Conservation (phyloP, 2,329 filamentous ascomycete species). For the Aspergillus sp. region DNA sequence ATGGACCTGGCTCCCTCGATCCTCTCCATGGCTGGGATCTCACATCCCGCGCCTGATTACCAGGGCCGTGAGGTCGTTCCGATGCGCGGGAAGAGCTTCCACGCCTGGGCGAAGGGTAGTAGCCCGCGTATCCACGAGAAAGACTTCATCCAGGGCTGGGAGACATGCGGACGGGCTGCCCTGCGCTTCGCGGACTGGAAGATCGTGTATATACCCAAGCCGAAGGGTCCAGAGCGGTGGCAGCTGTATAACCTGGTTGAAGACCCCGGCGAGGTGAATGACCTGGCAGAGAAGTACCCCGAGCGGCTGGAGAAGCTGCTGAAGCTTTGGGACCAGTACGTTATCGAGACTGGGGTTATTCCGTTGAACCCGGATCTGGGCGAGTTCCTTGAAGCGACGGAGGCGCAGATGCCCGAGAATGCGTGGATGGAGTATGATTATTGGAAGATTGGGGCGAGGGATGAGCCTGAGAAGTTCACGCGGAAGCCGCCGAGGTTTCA, state of each 20-base stretch:
- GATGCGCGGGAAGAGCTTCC: constrained; percentile 54
- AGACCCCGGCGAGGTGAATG: constrained; percentile 54
- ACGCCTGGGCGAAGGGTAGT: constrained; percentile 38
- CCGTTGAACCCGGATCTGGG: constrained; percentile 60
- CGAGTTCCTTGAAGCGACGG: constrained; percentile 59
- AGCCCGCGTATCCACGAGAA: constrained; percentile 48
- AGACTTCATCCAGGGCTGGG: constrained; percentile 58
- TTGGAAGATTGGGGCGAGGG: constrained; percentile 56
- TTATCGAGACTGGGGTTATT: constrained; percentile 60
- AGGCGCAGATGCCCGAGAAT: constrained; percentile 66
- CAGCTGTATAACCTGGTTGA: constrained; percentile 56
- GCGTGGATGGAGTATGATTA: constrained; percentile 68
- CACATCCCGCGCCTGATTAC: constrained; percentile 56
- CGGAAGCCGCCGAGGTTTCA: constrained; percentile 35
- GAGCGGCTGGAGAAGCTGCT: constrained; percentile 51
- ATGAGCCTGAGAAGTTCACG: constrained; percentile 49
- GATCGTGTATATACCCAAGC: constrained; percentile 58
- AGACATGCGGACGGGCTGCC: constrained; percentile 55
- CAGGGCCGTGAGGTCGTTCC: constrained; percentile 51
- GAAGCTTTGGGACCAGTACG: constrained; percentile 58
- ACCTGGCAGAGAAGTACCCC: constrained; percentile 43
- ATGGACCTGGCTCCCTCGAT: constrained; percentile 54
- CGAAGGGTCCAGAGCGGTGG: constrained; percentile 57
- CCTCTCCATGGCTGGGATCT: constrained; percentile 41
- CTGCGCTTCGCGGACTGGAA: constrained; percentile 59